These are phyloP conservation scores for Gossypium davidsonii DNA, from an alignment of 441 rosid species.

Conservation along the genomic window DNA sequence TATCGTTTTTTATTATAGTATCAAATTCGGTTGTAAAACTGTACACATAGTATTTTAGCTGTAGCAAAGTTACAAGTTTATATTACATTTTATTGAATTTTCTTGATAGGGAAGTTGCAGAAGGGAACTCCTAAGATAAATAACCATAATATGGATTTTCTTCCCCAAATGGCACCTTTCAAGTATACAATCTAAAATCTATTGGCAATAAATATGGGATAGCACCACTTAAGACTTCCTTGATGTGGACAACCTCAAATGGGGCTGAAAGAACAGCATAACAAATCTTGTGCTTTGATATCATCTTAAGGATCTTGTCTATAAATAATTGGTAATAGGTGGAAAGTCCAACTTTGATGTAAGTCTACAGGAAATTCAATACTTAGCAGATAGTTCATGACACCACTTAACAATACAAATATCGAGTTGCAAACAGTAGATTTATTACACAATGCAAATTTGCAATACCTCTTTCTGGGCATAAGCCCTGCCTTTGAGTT, in stretches of 20 bases:
- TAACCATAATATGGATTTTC: not conserved
- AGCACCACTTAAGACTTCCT: not conserved
- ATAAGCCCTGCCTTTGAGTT: not conserved
- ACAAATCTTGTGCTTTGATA: not conserved
- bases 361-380: not conserved
- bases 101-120: not conserved
- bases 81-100: not conserved
- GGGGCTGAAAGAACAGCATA: not conserved
- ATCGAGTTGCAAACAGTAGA: not conserved
- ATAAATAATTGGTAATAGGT: not conserved
- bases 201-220: not conserved
- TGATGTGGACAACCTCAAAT: not conserved
- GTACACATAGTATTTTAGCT: not conserved
- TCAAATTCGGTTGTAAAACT: not conserved
- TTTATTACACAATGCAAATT: not conserved
- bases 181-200: not conserved
- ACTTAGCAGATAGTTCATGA: not conserved
- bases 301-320: not conserved
- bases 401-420: not conserved
- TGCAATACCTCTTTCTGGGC: not conserved
- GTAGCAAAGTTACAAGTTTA: not conserved
- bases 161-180: not conserved
- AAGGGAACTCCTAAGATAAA: conserved; percentile 1
- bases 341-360: not conserved
- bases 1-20: not conserved